Conservation (phyloP, 805 yeast genomes). For the Ogataea philodendri region DNA sequence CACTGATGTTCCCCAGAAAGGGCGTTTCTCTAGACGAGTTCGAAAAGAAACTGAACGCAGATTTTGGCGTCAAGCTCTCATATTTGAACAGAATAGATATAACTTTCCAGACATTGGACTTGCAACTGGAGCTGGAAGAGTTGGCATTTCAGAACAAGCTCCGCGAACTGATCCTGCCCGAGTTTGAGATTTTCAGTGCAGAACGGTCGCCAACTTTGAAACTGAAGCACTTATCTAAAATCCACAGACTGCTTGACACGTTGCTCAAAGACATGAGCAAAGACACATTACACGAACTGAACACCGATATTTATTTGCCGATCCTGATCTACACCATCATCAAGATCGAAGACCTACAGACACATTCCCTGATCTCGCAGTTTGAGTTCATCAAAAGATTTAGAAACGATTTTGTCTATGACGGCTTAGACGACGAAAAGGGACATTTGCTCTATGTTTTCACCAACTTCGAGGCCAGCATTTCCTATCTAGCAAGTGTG, state of each 20-base stretch:
- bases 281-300: conserved; percentile 19
- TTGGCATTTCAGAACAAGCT: conserved; percentile 22
- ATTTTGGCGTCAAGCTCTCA: conserved; percentile 30
- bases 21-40: conserved; percentile 31
- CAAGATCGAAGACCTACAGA: conserved; percentile 29
- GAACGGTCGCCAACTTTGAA: conserved; percentile 37
- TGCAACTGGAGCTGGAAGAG: conserved; percentile 30
- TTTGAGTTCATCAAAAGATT: conserved; percentile 35
- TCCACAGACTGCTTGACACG: conserved; percentile 31
- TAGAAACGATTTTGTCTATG: conserved; percentile 31
- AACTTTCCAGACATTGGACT: conserved; percentile 29
- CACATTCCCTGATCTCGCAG: conserved; percentile 32
- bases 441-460: conserved; percentile 36
- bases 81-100: conserved; percentile 27
- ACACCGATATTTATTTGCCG: conserved; percentile 37
- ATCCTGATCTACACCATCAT: conserved; percentile 34
- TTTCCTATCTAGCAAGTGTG: conserved; percentile 35
- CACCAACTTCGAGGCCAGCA: conserved; percentile 38
- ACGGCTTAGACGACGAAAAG: conserved; percentile 28
- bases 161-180: conserved; percentile 28
- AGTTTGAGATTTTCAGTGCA: conserved; percentile 33
- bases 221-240: conserved; percentile 30
- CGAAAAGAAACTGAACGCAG: conserved; percentile 27
- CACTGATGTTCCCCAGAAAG: conserved; percentile 35
- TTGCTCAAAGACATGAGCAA: conserved; percentile 24